Percentiles rank a stretch among this genome's conserved stretches.
phyloP scores from a whole-genome alignment of 2,329 filamentous ascomycete genomes.

The Thelonectria blattea region DNA sequence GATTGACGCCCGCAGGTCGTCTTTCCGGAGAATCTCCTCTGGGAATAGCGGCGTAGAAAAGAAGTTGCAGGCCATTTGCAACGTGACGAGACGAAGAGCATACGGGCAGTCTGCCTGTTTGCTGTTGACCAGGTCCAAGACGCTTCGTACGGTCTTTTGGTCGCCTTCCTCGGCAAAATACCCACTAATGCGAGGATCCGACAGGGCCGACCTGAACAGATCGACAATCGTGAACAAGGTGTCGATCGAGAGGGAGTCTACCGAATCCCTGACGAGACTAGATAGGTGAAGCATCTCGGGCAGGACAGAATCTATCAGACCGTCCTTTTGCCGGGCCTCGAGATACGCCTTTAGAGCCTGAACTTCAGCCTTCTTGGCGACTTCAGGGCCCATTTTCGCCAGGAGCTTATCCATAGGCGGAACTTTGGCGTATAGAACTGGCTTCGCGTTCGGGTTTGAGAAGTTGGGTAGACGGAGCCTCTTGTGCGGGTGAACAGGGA shows the following conservation, averaged over 20 bases:
- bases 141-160: conserved; percentile 65
- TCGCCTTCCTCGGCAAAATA: conserved; percentile 80
- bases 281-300: conserved; percentile 74
- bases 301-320: conserved; percentile 69
- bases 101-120: conserved; percentile 70
- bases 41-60: conserved; percentile 78
- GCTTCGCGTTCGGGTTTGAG: conserved; percentile 65
- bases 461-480: conserved; percentile 74
- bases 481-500: conserved; percentile 77
- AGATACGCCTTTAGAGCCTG: conserved; percentile 74
- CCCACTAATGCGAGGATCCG: conserved; percentile 79
- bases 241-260: conserved; percentile 64
- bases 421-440: conserved; percentile 76
- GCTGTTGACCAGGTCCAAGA: conserved; percentile 65
- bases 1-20: conserved; percentile 61
- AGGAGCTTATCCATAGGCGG: conserved; percentile 84
- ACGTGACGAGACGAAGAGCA: conserved; percentile 78
- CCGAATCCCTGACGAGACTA: conserved; percentile 62
- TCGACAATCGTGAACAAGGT: conserved; percentile 84
- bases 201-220: conserved; percentile 77
- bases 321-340: conserved; percentile 61
- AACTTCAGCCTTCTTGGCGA: conserved; percentile 65
- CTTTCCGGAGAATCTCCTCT: conserved; percentile 63
- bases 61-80: conserved; percentile 85
- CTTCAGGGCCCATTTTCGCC: conserved; percentile 71